These are phyloP conservation scores for Epichloe bromicola DNA, from an alignment of 2,329 filamentous ascomycete genomes.

Conservation along the genomic window DNA sequence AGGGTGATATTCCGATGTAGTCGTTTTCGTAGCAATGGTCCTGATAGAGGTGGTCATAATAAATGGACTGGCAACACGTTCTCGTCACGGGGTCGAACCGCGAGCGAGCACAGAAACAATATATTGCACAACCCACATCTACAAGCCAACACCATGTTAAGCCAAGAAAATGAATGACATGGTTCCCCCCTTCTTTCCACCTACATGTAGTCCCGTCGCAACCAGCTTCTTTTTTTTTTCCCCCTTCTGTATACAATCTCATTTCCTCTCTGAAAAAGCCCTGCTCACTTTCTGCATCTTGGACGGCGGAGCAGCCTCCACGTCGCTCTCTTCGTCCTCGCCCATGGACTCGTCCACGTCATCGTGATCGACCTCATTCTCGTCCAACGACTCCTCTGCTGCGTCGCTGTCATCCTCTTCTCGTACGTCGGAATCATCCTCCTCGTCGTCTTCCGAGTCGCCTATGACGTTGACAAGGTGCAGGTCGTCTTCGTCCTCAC, in stretches of 20 bases:
- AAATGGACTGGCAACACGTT: too few relatives aligned
- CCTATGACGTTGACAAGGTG: slow-evolving; percentile 41
- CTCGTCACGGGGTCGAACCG: too few relatives aligned
- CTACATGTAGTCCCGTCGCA: background rate
- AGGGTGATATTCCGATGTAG: background rate
- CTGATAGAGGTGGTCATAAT: too few relatives aligned
- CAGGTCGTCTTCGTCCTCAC: slow-evolving; percentile 46
- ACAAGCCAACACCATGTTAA: slow-evolving; percentile 6
- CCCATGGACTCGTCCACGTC: slow-evolving; percentile 41
- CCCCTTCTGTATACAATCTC: background rate
- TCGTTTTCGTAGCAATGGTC: background rate
- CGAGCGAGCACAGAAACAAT: background rate
- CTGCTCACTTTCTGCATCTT: slow-evolving; percentile 30
- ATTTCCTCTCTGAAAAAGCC: slow-evolving; percentile 25
- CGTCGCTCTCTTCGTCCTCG: slow-evolving; percentile 43
- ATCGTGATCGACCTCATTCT: slow-evolving; percentile 46
- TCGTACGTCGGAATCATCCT: slow-evolving; percentile 28
- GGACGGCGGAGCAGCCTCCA: slow-evolving; percentile 33
- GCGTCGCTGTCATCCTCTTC: slow-evolving; percentile 33
- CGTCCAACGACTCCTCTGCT: slow-evolving; percentile 37
- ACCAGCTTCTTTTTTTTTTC: background rate
- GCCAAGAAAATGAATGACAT: background rate
- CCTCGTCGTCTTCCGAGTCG: slow-evolving; percentile 49
- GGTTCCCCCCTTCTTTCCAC: background rate
- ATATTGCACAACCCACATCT: slow-evolving; percentile 1